Conservation (phyloP, 2,329 filamentous ascomycete species). For the Aspergillus niger region DNA sequence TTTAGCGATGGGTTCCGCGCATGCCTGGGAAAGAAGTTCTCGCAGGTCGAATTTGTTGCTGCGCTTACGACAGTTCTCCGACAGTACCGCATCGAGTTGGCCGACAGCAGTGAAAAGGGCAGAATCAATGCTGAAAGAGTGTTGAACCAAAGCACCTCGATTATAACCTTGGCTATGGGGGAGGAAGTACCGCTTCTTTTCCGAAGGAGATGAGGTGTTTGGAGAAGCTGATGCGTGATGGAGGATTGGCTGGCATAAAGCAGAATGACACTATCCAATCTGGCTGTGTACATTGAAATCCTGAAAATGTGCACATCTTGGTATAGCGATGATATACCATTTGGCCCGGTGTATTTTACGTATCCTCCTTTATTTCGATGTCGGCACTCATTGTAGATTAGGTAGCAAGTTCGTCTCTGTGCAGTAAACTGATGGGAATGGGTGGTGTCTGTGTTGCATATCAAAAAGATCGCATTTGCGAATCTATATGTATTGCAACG, state of each 20-base stretch:
- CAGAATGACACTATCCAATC: background rate
- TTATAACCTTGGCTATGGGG: slow-evolving; percentile 22
- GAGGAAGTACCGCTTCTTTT: slow-evolving; percentile 21
- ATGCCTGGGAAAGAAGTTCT: slow-evolving; percentile 29
- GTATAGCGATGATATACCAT: no score
- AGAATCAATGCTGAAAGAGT: slow-evolving; percentile 10
- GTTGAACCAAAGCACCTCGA: slow-evolving; percentile 13
- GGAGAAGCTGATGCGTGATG: background rate
- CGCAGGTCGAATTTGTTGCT: slow-evolving; percentile 29
- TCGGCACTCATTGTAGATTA: no score
- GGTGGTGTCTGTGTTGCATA: no score
- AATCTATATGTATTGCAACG: no score
- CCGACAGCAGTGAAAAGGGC: slow-evolving; percentile 1
- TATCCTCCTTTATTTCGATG: no score
- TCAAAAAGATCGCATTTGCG: no score
- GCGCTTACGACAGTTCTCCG: slow-evolving; percentile 17
- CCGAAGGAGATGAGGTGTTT: slow-evolving; percentile 5
- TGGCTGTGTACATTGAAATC: no score
- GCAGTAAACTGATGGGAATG: no score
- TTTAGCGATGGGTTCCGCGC: slow-evolving; percentile 27
- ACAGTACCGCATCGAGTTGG: slow-evolving; percentile 21
- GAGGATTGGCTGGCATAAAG: background rate
- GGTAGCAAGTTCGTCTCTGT: no score
- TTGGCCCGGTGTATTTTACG: no score
- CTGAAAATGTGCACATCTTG: no score